Evolutionary conservation across 495 filamentous ascomycete species (phyloP).

Genomic region (Tuber aestivum): DNA sequence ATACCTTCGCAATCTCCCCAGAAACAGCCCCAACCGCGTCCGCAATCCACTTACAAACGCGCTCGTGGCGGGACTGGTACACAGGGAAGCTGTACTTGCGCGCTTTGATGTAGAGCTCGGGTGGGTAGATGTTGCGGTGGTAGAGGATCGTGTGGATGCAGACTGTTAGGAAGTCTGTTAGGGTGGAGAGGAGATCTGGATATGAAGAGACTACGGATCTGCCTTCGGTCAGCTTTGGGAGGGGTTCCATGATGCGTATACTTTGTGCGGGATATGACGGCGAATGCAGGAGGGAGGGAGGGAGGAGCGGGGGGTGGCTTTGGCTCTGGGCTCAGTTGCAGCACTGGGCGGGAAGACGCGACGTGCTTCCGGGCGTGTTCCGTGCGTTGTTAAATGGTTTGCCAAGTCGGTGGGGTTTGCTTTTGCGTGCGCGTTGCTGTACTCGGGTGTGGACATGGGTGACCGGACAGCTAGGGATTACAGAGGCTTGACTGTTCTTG

Average conservation of each 20-base stretch:
- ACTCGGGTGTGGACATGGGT: too few relatives aligned
- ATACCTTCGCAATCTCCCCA: slow-evolving; percentile 62
- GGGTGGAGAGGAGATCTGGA: slow-evolving; percentile 50
- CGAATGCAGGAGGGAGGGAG: neutral
- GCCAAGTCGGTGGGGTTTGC: neutral
- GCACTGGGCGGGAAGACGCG: neutral
- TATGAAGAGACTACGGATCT: slow-evolving; percentile 18
- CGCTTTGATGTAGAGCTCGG: slow-evolving; percentile 68
- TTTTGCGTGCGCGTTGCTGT: neutral
- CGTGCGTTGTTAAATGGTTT: neutral
- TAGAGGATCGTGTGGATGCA: slow-evolving; percentile 92
- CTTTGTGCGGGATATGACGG: neutral
- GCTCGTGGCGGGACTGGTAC: slow-evolving; percentile 80
- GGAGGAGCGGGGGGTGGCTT: neutral
- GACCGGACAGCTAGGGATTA: too few relatives aligned
- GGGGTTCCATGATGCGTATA: neutral
- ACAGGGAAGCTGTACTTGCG: slow-evolving; percentile 85
- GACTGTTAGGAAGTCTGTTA: slow-evolving; percentile 75
- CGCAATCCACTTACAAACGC: slow-evolving; percentile 84
- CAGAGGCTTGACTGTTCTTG: too few relatives aligned
- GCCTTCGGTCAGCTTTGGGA: neutral
- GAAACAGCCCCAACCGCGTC: slow-evolving; percentile 73
- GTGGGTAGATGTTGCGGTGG: slow-evolving; percentile 76
- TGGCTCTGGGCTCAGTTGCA: neutral
- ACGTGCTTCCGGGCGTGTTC: neutral